Evolutionary conservation across 345 rosid genomes (phyloP).

Genomic region (Eucalyptus microcorys): DNA sequence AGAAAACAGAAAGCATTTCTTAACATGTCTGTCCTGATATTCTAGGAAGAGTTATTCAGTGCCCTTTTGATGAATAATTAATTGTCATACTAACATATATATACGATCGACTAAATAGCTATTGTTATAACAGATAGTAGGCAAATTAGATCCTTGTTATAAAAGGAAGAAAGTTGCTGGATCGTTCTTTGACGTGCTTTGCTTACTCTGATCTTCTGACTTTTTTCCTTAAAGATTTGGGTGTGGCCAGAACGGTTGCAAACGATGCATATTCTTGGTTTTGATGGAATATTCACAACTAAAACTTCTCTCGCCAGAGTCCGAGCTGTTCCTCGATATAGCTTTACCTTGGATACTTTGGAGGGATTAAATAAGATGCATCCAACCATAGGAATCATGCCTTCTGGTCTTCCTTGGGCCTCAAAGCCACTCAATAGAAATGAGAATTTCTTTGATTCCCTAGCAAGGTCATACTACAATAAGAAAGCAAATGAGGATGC

Average conservation of each 20-base stretch:
- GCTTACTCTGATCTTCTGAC: not conserved
- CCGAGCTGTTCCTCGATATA: conserved; percentile 75
- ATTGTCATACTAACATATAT: not conserved
- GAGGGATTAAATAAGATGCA: conserved; percentile 42
- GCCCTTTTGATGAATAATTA: not conserved
- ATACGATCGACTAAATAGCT: not conserved
- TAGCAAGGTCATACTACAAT: conserved; percentile 8
- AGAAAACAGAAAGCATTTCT: not conserved
- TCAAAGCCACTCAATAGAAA: conserved; percentile 20
- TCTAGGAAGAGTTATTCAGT: not conserved
- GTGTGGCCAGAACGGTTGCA: conserved; percentile 90
- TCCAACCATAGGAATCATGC: conserved; percentile 80
- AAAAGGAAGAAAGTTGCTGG: not conserved
- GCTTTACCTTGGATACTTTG: conserved; percentile 63
- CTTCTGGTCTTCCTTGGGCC: conserved; percentile 83
- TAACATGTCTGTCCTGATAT: not conserved
- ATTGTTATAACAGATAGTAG: not conserved
- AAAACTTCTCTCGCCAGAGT: conserved; percentile 64
- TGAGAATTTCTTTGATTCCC: conserved; percentile 28
- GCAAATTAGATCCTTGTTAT: not conserved
- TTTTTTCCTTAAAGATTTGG: conserved; percentile 47
- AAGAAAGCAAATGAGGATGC: not conserved
- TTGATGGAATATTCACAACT: conserved; percentile 53
- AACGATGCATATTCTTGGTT: conserved; percentile 72
- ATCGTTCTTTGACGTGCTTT: not conserved